phyloP scores from a whole-genome alignment of 176 grass and related monocot species.

The Sorghum bicolor region DNA sequence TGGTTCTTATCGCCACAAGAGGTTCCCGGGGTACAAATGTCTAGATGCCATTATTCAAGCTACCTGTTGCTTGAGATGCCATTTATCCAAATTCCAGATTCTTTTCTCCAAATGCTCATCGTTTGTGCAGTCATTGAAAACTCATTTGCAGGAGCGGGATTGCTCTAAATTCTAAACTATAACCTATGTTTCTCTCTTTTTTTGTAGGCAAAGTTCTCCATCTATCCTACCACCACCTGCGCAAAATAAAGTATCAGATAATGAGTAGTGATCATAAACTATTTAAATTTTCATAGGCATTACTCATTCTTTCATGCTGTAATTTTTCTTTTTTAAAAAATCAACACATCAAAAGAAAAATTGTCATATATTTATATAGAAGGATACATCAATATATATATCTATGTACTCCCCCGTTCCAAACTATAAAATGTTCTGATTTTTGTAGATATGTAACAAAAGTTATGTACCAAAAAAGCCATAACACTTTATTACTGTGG shows the following conservation, averaged over 20 bases:
- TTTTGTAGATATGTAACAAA: no score
- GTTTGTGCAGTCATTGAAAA: neutral
- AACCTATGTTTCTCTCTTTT: neutral
- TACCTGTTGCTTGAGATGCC: neutral
- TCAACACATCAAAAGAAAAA: neutral
- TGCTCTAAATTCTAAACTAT: neutral
- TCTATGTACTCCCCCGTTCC: no score
- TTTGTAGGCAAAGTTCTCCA: neutral
- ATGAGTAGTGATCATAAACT: neutral
- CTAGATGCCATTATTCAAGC: neutral
- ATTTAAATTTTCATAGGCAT: neutral
- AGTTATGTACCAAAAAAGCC: no score
- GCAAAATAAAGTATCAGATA: neutral
- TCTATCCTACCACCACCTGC: neutral
- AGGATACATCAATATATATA: no score
- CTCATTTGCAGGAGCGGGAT: neutral
- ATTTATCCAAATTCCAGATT: conserved; percentile 6
- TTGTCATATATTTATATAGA: no score
- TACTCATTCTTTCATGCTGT: neutral
- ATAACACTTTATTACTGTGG: no score
- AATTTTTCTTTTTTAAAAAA: neutral
- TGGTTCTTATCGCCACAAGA: neutral
- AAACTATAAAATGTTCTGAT: no score
- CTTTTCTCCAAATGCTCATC: neutral
- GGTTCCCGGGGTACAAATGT: neutral